Conservation (phyloP, 2,329 filamentous ascomycete genomes). For the Geosmithia morbida region DNA sequence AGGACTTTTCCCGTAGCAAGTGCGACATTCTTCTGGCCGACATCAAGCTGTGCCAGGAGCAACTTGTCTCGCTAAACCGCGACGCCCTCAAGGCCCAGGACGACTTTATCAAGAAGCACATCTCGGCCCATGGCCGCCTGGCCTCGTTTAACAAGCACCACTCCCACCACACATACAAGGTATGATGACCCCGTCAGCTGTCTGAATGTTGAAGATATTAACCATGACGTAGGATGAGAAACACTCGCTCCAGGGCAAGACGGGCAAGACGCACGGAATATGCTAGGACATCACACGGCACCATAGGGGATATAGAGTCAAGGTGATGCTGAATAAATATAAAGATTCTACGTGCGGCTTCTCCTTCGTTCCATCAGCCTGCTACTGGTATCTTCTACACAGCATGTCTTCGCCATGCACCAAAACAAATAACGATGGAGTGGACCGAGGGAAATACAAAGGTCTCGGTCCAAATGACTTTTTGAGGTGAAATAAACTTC, state of each 20-base stretch:
- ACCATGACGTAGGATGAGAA: constrained; percentile 44
- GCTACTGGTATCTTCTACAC: neutral
- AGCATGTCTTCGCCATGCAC: neutral
- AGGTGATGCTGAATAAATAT: neutral
- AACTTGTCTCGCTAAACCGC: constrained; percentile 61
- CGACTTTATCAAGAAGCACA: constrained; percentile 46
- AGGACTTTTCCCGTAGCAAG: constrained; percentile 74
- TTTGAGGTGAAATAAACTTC: neutral
- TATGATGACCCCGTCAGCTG: constrained; percentile 8
- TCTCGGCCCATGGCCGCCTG: constrained; percentile 27
- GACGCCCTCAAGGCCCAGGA: constrained; percentile 56
- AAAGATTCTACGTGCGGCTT: neutral
- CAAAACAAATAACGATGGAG: too few relatives aligned
- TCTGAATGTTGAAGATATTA: neutral
- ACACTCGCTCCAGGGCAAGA: constrained; percentile 81
- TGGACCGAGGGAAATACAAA: too few relatives aligned
- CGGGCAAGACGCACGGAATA: constrained; percentile 77
- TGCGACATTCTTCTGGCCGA: constrained; percentile 69
- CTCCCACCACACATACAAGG: constrained; percentile 20
- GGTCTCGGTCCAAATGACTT: too few relatives aligned
- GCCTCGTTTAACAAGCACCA: too few relatives aligned
- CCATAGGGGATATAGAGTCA: neutral
- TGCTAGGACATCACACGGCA: constrained; percentile 37
- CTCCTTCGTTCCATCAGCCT: too few relatives aligned
- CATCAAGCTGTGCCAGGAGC: constrained; percentile 60